Evolutionary conservation across 1,284 basidiomycete species (phyloP).

Genomic region (Apiotrichum porosum): DNA sequence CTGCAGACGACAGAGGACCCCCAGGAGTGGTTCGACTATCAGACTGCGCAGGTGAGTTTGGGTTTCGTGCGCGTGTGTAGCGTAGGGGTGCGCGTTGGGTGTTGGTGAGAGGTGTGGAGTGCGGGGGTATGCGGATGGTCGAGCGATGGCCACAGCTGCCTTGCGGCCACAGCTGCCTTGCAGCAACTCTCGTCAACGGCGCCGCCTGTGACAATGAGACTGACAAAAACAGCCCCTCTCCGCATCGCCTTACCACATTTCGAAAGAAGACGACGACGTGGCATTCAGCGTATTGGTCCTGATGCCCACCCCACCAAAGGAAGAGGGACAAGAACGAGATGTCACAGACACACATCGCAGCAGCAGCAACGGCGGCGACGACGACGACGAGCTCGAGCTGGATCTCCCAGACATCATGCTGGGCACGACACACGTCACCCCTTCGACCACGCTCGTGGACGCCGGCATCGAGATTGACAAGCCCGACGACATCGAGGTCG

Average conservation of each 20-base stretch:
- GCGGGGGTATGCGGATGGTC: too few species aligned
- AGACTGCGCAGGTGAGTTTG: slow-evolving; percentile 4
- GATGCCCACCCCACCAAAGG: slow-evolving; percentile 1
- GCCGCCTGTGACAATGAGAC: too few species aligned
- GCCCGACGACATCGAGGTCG: slow-evolving; percentile 1
- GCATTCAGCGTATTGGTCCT: slow-evolving; percentile 10
- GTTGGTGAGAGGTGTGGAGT: too few species aligned
- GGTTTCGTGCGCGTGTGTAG: too few species aligned
- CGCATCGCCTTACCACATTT: neutral
- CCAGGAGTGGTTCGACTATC: neutral
- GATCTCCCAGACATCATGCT: slow-evolving; percentile 13
- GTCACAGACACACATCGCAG: neutral
- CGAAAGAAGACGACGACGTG: neutral
- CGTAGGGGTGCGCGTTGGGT: too few species aligned
- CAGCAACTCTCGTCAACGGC: too few species aligned
- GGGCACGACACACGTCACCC: slow-evolving; percentile 6
- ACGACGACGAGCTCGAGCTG: too few species aligned
- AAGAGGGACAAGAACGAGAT: too few species aligned
- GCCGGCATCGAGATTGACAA: neutral
- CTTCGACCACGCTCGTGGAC: neutral
- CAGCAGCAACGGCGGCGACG: neutral
- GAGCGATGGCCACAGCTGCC: too few species aligned
- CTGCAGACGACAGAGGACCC: too few species aligned
- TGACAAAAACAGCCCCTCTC: slow-evolving; percentile 2
- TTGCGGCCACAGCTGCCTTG: too few species aligned